Base-by-base conservation (phyloP, 371 early-diverging fungal species). In the Apophysomyces trapeziformis region DNA sequence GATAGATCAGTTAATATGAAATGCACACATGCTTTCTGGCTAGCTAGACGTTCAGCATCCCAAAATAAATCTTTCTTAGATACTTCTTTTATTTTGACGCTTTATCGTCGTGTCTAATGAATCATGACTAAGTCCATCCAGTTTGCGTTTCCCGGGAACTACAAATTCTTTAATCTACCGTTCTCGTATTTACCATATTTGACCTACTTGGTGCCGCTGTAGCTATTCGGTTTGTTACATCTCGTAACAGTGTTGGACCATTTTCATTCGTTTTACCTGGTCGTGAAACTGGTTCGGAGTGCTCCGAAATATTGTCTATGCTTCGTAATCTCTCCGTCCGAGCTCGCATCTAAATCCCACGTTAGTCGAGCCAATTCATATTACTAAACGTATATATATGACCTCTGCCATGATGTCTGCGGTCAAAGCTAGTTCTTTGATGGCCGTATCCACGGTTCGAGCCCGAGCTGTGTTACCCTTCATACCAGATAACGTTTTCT, bases 141-240 rank as follows among this genome's bases (percentile, higher is more conserved):
- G 11, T 50, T 50, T 50, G 54, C 54, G 54, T 50, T 50, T 50
- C 21, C 8, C 54, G 21, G 54, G 54, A 7, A 26, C 54, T 50
- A 50, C 7, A 5, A 50, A 26, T 50, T 26, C 9, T 9, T 50
- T 50, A 50, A 50, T 50, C 9, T 11, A 21, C 11, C 11, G 21
- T 21, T 21, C 54, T 50, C 9, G 21, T 18, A 9, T 6, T 1
- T 50, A 7, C 7, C 21, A 41, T 50, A 50, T 50, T 50, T 7
- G 18, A 50, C 54, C 54, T 50, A 50, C 54, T 18, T 50, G 16
- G 54, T 50, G 5, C 21, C 21, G 54, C 32, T 21, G 54, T 21
- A 50, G 54, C 54, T 50, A 50, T 18, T 50, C 54, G 54, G 21
- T 50, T 50, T 50, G 54, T 50, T 50, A 50, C 54, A 11, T 50